A percentile compares a stretch with the other conserved stretches of the same genome.
phyloP scores from a whole-genome alignment of 305 asterid species.

The Striga hermonthica region DNA sequence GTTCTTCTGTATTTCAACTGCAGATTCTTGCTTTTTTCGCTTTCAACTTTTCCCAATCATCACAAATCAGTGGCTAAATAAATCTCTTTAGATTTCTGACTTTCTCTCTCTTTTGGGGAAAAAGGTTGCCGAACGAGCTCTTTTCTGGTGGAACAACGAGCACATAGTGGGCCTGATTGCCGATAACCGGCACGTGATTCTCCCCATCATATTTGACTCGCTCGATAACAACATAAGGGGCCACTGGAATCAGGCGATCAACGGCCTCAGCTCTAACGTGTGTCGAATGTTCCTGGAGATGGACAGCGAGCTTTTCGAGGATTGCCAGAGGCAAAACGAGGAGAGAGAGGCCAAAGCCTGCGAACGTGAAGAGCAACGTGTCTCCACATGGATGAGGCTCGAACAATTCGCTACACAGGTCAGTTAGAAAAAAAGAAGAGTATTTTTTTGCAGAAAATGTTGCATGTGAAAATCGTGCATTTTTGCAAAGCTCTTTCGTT shows the following conservation, averaged over 20 bases:
- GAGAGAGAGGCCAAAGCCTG: constrained; percentile 58
- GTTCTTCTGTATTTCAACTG: no score
- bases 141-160: constrained; percentile 95
- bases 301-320: constrained; percentile 77
- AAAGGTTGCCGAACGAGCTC: constrained; percentile 96
- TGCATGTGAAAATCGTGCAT: constrained; percentile 25
- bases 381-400: constrained; percentile 62
- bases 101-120: constrained; percentile 18
- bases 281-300: constrained; percentile 82
- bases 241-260: constrained; percentile 93
- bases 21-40: no score
- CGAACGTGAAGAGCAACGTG: constrained; percentile 50
- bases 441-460: constrained; percentile 16
- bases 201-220: constrained; percentile 78
- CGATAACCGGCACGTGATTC: constrained; percentile 61
- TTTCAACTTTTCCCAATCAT: neutral
- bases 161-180: constrained; percentile 82
- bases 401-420: constrained; percentile 59
- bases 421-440: neutral
- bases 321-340: constrained; percentile 56
- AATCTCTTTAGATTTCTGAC: constrained; percentile 25
- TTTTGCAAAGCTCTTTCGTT: constrained; percentile 34
- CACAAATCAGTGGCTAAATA: constrained; percentile 13
- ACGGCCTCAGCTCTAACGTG: constrained; percentile 78
- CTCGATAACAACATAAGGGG: constrained; percentile 60